Base-by-base conservation (phyloP, 495 filamentous ascomycete species). In the Entonaema liquescens region DNA sequence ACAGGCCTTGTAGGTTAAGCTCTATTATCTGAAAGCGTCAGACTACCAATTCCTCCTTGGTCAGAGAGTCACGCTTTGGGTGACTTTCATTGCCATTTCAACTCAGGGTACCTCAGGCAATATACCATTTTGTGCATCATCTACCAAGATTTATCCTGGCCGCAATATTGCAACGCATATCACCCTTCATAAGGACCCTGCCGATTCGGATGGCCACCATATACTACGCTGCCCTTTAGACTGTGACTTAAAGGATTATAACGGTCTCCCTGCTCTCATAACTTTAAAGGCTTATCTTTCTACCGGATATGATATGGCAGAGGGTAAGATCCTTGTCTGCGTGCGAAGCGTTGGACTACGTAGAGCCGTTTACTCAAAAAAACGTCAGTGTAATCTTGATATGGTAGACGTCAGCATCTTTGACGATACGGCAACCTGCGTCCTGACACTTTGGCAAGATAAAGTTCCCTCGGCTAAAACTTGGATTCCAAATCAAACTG, bases 391-490 rank as follows among this genome's bases (percentile, higher is more conserved):
- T 3, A 66, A 73, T 4, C 72, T 79, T 0, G 79, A 86, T 42
- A 77, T 86, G 35, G 76, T 86, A 26, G 85, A 87, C 54, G 75
- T 91, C 9, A 73, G 79, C 17, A 73, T 91, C 11, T 88, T 89
- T 63, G 89, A 92, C 71, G 84, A 91, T 66, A 90, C 87, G 2
- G 80, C 76, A 4, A 82, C 84, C 57, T 83, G 83, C 21, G 78
- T 78, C 0, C 74, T 91, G 3, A 85, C 81, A 12, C 72, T 92
- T 0, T 90, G 85, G 85, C 79, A 84, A 28, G 77, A 83, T 17
- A 74, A 82, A 50, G 78, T 83, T 19, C 58, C 67, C 0, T 88
- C 87, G 3, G 83, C 83, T 5, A 79, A 77, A n/a, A 29, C 68
- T 0, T 89, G 88, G 88, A 72, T 78, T 33, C 75, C 86, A 9